These are phyloP conservation scores for Gonapodya sp. DNA, from an alignment of 192 early-diverging fungal species.

Conservation along the genomic window DNA sequence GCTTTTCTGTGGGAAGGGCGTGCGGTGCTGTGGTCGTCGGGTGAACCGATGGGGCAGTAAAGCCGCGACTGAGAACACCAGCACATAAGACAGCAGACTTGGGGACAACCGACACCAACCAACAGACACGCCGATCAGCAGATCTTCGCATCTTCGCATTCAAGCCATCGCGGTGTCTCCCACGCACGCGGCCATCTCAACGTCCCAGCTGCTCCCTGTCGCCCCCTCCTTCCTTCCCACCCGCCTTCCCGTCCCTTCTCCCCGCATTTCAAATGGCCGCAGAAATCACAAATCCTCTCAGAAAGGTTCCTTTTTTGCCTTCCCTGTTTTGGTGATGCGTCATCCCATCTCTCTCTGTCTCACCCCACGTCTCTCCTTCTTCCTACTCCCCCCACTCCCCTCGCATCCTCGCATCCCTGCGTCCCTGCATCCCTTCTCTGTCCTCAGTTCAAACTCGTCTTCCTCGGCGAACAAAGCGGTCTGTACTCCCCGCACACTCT, in stretches of 20 bases:
- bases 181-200: no score
- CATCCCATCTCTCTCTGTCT: not conserved
- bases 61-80: no score
- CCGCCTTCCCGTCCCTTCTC: not conserved
- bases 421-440: not conserved
- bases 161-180: no score
- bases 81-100: no score
- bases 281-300: not conserved
- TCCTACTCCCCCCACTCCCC: not conserved
- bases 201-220: no score
- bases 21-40: no score
- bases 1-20: no score
- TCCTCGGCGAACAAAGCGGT: slow-evolving; percentile 99
- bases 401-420: not conserved
- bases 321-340: not conserved
- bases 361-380: not conserved
- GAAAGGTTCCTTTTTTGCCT: not conserved
- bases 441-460: slow-evolving; percentile 99
- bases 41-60: no score
- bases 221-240: not conserved
- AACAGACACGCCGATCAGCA: no score
- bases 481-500: slow-evolving; percentile 19
- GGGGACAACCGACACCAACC: no score
- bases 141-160: no score
- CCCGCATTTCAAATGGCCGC: not conserved